phyloP scores from a whole-genome alignment of 345 rosid species.

The Stellera chamaejasme region DNA sequence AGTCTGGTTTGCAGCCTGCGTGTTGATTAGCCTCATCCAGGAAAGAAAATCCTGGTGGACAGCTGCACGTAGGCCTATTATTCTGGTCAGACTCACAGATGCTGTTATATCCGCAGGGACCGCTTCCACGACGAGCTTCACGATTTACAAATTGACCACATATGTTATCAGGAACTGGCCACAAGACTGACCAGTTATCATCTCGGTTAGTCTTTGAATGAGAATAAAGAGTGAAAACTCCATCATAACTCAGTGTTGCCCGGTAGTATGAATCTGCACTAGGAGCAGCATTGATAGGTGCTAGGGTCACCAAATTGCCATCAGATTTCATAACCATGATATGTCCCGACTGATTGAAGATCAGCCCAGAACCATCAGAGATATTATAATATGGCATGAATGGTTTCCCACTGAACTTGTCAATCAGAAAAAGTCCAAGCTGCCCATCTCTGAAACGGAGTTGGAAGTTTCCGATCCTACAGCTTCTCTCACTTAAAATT shows the following conservation, averaged over 20 bases:
- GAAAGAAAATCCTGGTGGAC: constrained; percentile 5
- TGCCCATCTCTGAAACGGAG: constrained; percentile 1
- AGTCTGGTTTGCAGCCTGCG: constrained; percentile 8
- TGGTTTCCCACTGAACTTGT: constrained; percentile 4
- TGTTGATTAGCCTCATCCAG: constrained; percentile 6
- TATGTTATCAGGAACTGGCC: background rate
- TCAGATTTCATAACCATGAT: background rate
- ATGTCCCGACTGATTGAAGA: constrained; percentile 6
- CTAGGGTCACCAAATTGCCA: background rate
- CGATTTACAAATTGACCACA: background rate
- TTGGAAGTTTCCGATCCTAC: constrained; percentile 3
- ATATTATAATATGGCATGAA: background rate
- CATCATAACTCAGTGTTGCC: constrained; percentile 7
- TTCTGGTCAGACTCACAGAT: background rate
- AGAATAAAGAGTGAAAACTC: constrained; percentile 10
- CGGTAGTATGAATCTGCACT: background rate
- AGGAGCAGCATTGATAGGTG: background rate
- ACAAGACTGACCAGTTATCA: background rate
- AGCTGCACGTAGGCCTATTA: constrained; percentile 3
- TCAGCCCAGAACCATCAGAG: background rate
- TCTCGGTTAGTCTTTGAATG: background rate
- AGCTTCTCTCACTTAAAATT: background rate
- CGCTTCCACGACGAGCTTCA: background rate
- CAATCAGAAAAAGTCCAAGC: constrained; percentile 8
- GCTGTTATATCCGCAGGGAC: constrained; percentile 12